phyloP scores from a whole-genome alignment of 2,329 filamentous ascomycete species.

The Trichoderma oligosporum region DNA sequence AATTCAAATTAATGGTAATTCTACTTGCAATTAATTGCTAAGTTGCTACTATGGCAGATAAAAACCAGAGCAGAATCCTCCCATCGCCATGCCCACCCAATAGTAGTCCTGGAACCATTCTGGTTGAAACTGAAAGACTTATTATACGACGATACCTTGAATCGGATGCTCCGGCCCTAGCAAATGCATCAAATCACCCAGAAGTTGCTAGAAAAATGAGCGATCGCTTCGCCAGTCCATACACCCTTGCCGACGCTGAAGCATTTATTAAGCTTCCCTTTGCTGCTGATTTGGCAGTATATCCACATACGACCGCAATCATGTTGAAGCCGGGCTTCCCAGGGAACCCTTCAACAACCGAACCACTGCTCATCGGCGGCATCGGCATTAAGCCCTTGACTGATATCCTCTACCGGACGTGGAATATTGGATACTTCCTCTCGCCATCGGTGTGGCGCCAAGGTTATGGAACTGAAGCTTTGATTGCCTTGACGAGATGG shows the following conservation, averaged over 20 bases:
- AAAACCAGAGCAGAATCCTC: constrained; percentile 6
- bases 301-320: constrained; percentile 34
- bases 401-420: constrained; percentile 41
- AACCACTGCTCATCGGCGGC: constrained; percentile 36
- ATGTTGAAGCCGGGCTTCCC: constrained; percentile 29
- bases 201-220: constrained; percentile 40
- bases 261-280: constrained; percentile 32
- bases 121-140: constrained; percentile 34
- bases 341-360: constrained; percentile 27
- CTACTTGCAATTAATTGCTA: background rate
- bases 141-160: constrained; percentile 40
- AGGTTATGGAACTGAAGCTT: constrained; percentile 43
- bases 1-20: background rate
- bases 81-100: constrained; percentile 23
- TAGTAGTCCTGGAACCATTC: constrained; percentile 28
- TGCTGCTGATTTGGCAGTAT: constrained; percentile 25
- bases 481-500: constrained; percentile 40
- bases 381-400: constrained; percentile 37
- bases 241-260: constrained; percentile 39
- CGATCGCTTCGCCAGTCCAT: constrained; percentile 45
- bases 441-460: constrained; percentile 42
- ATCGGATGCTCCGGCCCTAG: constrained; percentile 38
- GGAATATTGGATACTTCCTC: constrained; percentile 51
- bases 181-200: constrained; percentile 37
- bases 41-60: background rate